Conservation (phyloP, 2,329 filamentous ascomycete genomes). For the Tetracladium maxilliforme region DNA sequence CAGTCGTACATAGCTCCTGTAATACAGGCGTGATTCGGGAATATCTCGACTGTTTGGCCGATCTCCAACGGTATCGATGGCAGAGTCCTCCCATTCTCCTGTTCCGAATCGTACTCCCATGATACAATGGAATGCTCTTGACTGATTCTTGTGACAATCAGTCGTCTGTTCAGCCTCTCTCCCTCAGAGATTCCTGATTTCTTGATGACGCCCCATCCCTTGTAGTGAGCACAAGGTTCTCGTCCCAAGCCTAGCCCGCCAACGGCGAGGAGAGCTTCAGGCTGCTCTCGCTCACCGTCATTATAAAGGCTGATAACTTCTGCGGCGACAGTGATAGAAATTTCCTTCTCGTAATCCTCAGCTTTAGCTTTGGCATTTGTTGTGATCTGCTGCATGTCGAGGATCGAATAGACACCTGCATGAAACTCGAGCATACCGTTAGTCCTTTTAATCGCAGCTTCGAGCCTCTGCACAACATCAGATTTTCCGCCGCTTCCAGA, state of each 20-base stretch:
- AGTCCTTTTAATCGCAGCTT: slow-evolving; percentile 14
- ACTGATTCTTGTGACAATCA: slow-evolving; percentile 51
- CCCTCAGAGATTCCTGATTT: slow-evolving; percentile 1
- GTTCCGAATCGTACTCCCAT: slow-evolving; percentile 34
- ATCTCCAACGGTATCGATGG: too few relatives aligned
- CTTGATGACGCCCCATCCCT: slow-evolving; percentile 52
- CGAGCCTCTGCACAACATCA: slow-evolving; percentile 10
- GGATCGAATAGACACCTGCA: slow-evolving; percentile 60
- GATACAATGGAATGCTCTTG: slow-evolving; percentile 66
- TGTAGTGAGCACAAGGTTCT: slow-evolving; percentile 58
- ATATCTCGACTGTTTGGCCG: slow-evolving; percentile 55
- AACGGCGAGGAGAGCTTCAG: slow-evolving; percentile 54
- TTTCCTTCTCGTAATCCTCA: slow-evolving; percentile 20
- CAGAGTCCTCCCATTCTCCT: too few relatives aligned
- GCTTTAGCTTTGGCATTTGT: slow-evolving; percentile 42
- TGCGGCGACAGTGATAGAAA: slow-evolving; percentile 54
- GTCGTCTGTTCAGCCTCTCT: too few relatives aligned
- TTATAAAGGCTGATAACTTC: slow-evolving; percentile 60
- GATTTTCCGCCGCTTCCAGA: slow-evolving; percentile 2
- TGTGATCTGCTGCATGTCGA: slow-evolving; percentile 69
- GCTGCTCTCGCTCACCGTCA: slow-evolving; percentile 28
- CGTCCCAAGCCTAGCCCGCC: slow-evolving; percentile 58
- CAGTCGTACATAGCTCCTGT: slow-evolving; percentile 55
- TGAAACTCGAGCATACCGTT: slow-evolving; percentile 50
- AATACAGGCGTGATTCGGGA: slow-evolving; percentile 74